Percentiles rank a stretch among this genome's conserved stretches.
phyloP scores from a whole-genome alignment of 176 grass and related monocot genomes.

The Oryza glaberrima region DNA sequence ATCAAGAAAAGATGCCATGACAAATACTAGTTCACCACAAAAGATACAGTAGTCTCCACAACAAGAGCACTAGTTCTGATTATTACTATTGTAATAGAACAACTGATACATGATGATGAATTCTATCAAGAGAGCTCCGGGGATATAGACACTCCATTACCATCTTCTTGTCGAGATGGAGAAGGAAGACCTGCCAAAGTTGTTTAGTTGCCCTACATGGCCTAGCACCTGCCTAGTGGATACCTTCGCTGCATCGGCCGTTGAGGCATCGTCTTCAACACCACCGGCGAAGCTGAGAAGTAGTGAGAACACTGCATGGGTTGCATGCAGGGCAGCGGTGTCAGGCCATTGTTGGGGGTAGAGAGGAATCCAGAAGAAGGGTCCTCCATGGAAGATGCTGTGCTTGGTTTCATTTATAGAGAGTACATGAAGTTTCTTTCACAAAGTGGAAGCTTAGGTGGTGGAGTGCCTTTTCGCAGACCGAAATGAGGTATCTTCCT shows the following conservation, averaged over 20 bases:
- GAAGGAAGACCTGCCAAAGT: conserved; percentile 58
- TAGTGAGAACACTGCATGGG: background rate
- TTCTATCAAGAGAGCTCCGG: background rate
- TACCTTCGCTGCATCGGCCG: background rate
- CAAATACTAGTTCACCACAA: background rate
- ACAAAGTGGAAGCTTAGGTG: conserved; percentile 54
- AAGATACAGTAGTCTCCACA: background rate
- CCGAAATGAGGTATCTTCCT: conserved; percentile 51
- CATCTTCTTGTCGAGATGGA: conserved; percentile 1
- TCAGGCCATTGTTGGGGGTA: conserved; percentile 42
- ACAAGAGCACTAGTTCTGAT: background rate
- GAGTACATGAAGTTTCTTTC: conserved; percentile 10
- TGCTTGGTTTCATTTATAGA: conserved; percentile 47
- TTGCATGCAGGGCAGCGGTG: conserved; percentile 7
- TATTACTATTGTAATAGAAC: background rate
- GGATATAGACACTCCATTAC: conserved; percentile 17
- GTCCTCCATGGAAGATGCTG: conserved; percentile 48
- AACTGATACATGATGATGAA: conserved; percentile 27
- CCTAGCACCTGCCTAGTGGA: conserved; percentile 29
- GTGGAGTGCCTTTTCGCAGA: conserved; percentile 29
- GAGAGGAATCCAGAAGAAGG: conserved; percentile 26
- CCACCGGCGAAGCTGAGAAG: background rate
- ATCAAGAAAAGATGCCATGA: background rate
- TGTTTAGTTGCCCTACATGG: conserved; percentile 70
- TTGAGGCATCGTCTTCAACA: background rate